Base-by-base conservation (phyloP, 148 eudicot genomes). In the Chenopodium suecicum region DNA sequence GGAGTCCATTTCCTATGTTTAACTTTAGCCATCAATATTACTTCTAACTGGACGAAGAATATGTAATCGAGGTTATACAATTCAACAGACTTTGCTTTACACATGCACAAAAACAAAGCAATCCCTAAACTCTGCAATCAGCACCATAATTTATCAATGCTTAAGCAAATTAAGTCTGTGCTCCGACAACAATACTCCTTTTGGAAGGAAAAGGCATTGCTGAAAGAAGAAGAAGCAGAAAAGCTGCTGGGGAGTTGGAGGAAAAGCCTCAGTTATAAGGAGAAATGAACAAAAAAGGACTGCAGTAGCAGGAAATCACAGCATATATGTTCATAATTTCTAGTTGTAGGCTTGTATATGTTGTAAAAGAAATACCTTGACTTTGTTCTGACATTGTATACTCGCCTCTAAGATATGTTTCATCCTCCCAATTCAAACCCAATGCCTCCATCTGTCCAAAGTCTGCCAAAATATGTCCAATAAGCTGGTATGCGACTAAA, bases 401-500 rank as follows among this genome's bases (percentile, higher is more conserved):
- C 77, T 78, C 80, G 72, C 88, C 86, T 83, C 90, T 82, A 75
- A 95, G 91, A 88, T 93, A 95, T 37, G 86, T 78, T 16, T 85
- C 47, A 66, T 83, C 90, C 29, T 80, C 85, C 37, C 44, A 2
- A 74, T 76, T 81, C 66, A 93, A 83, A 64, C 52, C 73, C 62
- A 85, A 65, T 66, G 85, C 87, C 64, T 88, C 91, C 31, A 62
- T 70, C 76, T 86, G 74, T 56, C 91, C 93, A 75, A 90, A 86
- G 63, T 83, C 84, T 54, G 86, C 78, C 87, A 92, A 75, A 65
- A 90, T 31, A 64, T 70, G 73, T 65, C 94, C 98, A 78, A 91
- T 82, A 71, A 90, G 86, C 78, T 79, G 84, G 86, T 89, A 92
- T 7, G 91, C 90, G 48, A 85, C 87, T 78, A 91, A 60, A 87